Percentiles rank a stretch among this genome's conserved stretches.
Evolutionary conservation across 495 filamentous ascomycete genomes (phyloP).

Genomic region (Hypoxylon lienhwacheense): DNA sequence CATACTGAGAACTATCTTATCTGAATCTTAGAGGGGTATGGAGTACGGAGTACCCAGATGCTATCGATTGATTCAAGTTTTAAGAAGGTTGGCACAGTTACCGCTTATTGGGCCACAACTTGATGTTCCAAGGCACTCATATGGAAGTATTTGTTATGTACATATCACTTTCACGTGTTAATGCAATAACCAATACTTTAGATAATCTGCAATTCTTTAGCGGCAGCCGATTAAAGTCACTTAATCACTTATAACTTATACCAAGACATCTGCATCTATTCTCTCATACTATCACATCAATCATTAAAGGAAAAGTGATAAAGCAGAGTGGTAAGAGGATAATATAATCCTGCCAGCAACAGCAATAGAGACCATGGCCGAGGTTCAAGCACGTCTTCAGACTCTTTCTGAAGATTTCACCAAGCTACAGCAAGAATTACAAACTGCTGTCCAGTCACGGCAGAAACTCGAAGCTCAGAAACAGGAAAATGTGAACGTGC

Average conservation of each 20-base stretch:
- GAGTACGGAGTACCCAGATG: neutral
- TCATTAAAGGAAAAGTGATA: neutral
- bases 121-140: no score
- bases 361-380: conserved; percentile 45
- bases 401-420: conserved; percentile 83
- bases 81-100: conserved; percentile 27
- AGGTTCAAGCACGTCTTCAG: conserved; percentile 65
- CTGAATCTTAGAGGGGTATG: conserved; percentile 29
- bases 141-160: no score
- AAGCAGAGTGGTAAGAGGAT: neutral
- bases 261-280: neutral
- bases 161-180: neutral
- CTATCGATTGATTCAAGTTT: no score
- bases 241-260: no score
- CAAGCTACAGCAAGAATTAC: conserved; percentile 82
- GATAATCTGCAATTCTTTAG: no score
- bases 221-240: no score
- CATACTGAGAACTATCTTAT: conserved; percentile 1
- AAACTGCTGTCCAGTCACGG: conserved; percentile 71
- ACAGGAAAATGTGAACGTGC: conserved; percentile 86
- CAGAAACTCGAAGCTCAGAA: conserved; percentile 93
- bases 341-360: neutral
- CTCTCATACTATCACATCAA: no score
- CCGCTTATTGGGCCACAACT: conserved; percentile 19
- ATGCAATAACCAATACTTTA: no score